Conservation (phyloP, 345 rosid species). For the Euphorbia pulcherrima region DNA sequence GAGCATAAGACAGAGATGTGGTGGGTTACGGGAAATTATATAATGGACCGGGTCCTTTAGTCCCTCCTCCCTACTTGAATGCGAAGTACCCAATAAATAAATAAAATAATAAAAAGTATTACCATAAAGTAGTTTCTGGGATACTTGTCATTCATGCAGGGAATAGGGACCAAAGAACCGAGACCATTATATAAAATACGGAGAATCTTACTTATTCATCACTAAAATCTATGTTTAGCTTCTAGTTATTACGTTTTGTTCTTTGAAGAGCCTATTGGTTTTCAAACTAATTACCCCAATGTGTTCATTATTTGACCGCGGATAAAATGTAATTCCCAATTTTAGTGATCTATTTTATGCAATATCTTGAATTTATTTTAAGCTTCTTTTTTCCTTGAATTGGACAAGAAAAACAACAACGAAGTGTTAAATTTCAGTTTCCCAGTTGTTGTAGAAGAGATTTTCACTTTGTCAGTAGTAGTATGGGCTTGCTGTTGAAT, state of each 20-base stretch:
- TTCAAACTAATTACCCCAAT: not conserved
- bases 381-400: not conserved
- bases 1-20: slow-evolving; percentile 6
- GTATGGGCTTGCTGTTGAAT: not conserved
- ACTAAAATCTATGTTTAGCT: slow-evolving; percentile 3
- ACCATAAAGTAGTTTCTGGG: no score
- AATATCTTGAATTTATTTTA: not conserved
- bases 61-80: no score
- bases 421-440: not conserved
- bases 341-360: not conserved
- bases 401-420: not conserved
- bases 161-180: no score
- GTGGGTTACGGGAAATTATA: no score
- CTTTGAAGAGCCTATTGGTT: not conserved
- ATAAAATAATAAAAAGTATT: no score
- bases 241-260: not conserved
- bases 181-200: no score
- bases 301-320: no score
- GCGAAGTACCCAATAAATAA: no score
- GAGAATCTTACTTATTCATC: not conserved
- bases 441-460: not conserved
- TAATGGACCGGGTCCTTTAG: no score
- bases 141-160: no score
- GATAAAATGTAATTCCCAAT: no score
- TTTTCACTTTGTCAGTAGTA: not conserved